Conservation (phyloP, 2,329 filamentous ascomycete genomes). For the Neurospora sp. region DNA sequence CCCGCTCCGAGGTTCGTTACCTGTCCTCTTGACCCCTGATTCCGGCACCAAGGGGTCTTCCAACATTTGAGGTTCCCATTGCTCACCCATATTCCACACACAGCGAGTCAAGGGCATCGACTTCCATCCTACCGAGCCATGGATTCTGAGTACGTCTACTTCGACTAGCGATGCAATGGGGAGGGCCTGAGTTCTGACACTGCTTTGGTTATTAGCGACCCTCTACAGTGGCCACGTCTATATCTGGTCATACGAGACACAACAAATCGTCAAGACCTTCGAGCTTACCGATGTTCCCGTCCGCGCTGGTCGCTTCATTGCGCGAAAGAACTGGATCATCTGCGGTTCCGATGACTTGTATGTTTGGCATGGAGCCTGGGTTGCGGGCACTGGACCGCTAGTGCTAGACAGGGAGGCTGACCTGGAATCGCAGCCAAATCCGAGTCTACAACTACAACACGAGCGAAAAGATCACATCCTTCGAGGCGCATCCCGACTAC, state of each 20-base stretch:
- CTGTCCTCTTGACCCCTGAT: not conserved
- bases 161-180: not conserved
- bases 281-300: conserved; percentile 98
- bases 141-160: conserved; percentile 59
- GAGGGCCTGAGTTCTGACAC: conserved; percentile 8
- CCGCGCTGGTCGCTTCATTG: conserved; percentile 89
- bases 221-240: conserved; percentile 97
- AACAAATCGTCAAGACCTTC: conserved; percentile 96
- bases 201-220: conserved; percentile 34
- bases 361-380: conserved; percentile 17
- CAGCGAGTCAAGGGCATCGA: conserved; percentile 97
- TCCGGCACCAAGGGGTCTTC: not conserved
- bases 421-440: conserved; percentile 41
- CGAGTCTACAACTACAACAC: conserved; percentile 99
- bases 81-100: conserved; percentile 51
- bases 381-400: not conserved
- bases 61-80: not conserved
- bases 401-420: conserved; percentile 49
- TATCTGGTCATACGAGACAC: conserved; percentile 97
- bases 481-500: conserved; percentile 96
- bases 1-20: conserved; percentile 20
- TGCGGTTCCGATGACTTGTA: conserved; percentile 89
- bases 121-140: conserved; percentile 94
- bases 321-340: conserved; percentile 98
- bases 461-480: conserved; percentile 93